These are phyloP conservation scores for Geotrichum aggregatum DNA, from an alignment of 1,139 yeast genomes.

Conservation along the genomic window DNA sequence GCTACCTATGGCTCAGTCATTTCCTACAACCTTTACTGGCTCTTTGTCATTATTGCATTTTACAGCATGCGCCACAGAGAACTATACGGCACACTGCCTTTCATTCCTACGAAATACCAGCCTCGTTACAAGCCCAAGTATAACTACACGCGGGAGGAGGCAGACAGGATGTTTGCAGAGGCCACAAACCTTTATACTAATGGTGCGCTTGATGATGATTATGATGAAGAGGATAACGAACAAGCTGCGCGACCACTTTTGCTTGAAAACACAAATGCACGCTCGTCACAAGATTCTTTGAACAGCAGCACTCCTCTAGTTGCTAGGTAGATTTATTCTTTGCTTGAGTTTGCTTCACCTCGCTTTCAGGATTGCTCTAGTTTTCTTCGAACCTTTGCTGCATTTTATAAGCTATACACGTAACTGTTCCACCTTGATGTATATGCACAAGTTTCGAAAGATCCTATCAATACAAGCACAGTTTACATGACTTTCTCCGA, in stretches of 20 bases:
- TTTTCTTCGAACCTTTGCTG: no score
- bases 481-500: no score
- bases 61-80: constrained; percentile 17
- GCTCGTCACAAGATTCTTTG: constrained; percentile 23
- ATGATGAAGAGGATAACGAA: neutral
- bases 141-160: constrained; percentile 13
- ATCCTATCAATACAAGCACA: no score
- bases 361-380: no score
- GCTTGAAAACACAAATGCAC: neutral
- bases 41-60: constrained; percentile 45
- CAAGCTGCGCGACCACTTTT: neutral
- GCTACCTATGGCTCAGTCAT: constrained; percentile 92
- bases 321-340: neutral
- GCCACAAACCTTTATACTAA: constrained; percentile 16
- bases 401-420: neutral
- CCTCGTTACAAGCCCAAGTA: constrained; percentile 7
- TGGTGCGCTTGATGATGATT: neutral
- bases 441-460: neutral
- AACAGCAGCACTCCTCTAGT: constrained; percentile 28
- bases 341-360: neutral
- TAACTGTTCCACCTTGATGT: neutral
- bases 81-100: constrained; percentile 9
- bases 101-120: constrained; percentile 13
- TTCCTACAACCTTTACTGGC: constrained; percentile 75
- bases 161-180: constrained; percentile 11